Evolutionary conservation across 75 land plant genomes (phyloP), one percentile per base, ranked within the genome.

Genomic region (Selaginella moellendorffii): DNA sequence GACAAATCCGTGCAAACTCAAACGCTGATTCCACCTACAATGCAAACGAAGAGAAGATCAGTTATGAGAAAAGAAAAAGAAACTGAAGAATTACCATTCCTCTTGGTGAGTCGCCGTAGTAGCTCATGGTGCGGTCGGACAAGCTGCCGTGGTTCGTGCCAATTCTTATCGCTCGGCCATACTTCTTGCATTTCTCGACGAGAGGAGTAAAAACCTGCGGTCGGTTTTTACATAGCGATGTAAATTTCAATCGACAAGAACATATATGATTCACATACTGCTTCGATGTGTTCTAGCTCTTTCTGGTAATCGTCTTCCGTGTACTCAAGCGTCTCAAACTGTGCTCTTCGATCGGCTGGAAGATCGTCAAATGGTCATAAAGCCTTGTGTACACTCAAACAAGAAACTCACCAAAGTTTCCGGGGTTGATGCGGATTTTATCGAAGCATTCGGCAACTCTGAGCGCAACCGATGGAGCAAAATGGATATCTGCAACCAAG

Each of bases 1-100:
- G 71, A 61, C 96, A 85, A 26, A 93, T 83, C 52, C 90, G 75
- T 42, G 98, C 98, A 79, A 85, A 93, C 67, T 93, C 98, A 79
- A 93, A 93, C 14, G 98, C 96, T 67, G 98, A 93, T 76, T 93
- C 98, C 70, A 93, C 96, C 98, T 93, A 36, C n/a, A n/a, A n/a
- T n/a, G n/a, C n/a, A n/a, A n/a, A 36, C 14, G 5, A 36, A 5
- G 14, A 36, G 10, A 36, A 36, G 14, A 36, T 36, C 14, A 36
- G 46, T 36, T 36, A 36, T 14, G 5, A 36, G 14, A 36, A 36
- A 36, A 36, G 5, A 5, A 5, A 36, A 14, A 36, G 46, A 36
- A 36, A 36, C 46, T n/a, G n/a, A n/a, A n/a, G n/a, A n/a, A n/a
- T n/a, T 36, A 93, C 98, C 98, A 93, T 93, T n/a, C 96, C 98